phyloP scores from a whole-genome alignment of 345 rosid species.

The Clarkia xantiana region DNA sequence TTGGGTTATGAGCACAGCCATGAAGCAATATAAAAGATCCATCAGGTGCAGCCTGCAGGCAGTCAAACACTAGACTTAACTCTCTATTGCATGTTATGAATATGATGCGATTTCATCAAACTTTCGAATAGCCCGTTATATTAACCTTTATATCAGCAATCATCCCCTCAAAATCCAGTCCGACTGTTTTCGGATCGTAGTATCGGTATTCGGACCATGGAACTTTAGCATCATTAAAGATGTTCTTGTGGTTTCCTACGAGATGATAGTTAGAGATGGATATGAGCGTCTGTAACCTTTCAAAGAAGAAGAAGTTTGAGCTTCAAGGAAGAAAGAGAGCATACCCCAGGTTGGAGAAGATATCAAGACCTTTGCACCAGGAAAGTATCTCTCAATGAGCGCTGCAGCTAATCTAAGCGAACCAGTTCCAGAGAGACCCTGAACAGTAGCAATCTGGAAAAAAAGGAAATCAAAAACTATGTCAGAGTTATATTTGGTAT shows the following conservation, averaged over 20 bases:
- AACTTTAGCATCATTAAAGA: conserved; percentile 87
- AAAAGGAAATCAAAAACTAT: background rate
- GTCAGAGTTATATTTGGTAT: background rate
- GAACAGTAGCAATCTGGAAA: conserved; percentile 87
- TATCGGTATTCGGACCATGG: conserved; percentile 95
- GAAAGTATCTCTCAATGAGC: conserved; percentile 81
- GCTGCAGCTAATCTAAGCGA: conserved; percentile 87
- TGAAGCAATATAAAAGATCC: conserved; percentile 90
- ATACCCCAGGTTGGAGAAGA: conserved; percentile 94
- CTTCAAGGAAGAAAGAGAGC: conserved; percentile 8
- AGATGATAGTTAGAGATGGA: conserved; percentile 1
- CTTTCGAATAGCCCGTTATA: no score
- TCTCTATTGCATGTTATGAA: no score
- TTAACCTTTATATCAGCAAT: conserved; percentile 71
- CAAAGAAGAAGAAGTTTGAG: background rate
- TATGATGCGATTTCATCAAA: no score
- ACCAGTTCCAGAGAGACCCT: conserved; percentile 97
- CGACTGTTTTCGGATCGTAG: conserved; percentile 92
- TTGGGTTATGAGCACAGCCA: conserved; percentile 99
- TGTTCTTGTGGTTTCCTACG: conserved; percentile 91
- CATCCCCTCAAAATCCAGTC: conserved; percentile 97
- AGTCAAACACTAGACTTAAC: background rate
- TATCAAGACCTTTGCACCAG: conserved; percentile 75
- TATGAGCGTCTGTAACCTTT: background rate
- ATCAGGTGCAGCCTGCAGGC: conserved; percentile 70